These are phyloP conservation scores for Raffaelea arxii DNA, from an alignment of 2,329 filamentous ascomycete species.

Conservation along the genomic window DNA sequence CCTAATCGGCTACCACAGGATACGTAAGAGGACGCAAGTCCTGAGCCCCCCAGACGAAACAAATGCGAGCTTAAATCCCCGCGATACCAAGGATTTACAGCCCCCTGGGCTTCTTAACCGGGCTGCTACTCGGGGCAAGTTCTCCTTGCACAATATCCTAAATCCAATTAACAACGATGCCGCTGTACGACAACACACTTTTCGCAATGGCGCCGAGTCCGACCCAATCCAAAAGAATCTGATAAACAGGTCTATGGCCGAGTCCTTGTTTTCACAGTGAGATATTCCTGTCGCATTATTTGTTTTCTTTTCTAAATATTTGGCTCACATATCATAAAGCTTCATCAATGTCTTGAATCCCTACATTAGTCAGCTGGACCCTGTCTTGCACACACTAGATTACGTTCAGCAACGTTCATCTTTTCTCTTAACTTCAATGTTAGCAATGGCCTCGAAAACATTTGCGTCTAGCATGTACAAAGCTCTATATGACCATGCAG, in stretches of 20 bases:
- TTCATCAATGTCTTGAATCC: slow-evolving; percentile 1
- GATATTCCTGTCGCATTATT: not conserved
- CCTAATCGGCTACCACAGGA: not conserved
- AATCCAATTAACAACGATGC: slow-evolving; percentile 63
- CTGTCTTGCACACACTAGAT: not conserved
- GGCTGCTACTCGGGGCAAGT: not conserved
- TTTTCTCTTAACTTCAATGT: not conserved
- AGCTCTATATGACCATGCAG: slow-evolving; percentile 1
- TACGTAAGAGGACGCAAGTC: too few species aligned
- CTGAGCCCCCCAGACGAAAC: not conserved
- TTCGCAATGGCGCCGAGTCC: not conserved
- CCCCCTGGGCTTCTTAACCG: not conserved
- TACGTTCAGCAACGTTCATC: not conserved
- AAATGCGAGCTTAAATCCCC: not conserved
- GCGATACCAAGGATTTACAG: not conserved
- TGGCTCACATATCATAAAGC: not conserved
- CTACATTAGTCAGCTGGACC: slow-evolving; percentile 2
- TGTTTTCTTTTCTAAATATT: not conserved
- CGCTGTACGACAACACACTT: too few species aligned
- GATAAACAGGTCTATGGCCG: not conserved
- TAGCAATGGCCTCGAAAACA: not conserved
- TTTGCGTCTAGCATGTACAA: not conserved
- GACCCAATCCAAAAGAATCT: not conserved
- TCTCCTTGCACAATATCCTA: slow-evolving; percentile 73
- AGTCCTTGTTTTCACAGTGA: not conserved